phyloP scores from a whole-genome alignment of 495 filamentous ascomycete species.

The Glutinoglossum americanum region DNA sequence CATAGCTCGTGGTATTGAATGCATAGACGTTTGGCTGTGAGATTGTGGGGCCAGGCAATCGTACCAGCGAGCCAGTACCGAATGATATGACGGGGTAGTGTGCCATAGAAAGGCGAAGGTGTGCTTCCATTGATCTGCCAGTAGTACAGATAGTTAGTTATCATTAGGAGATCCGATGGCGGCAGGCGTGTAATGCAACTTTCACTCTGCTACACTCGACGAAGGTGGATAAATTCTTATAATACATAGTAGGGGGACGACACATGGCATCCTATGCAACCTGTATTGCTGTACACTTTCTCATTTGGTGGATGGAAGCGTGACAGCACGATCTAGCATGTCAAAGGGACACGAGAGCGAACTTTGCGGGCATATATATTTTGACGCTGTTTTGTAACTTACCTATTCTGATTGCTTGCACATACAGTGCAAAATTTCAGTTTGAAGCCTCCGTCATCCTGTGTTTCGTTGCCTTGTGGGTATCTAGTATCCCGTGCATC shows the following conservation, averaged over 20 bases:
- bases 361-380: background rate
- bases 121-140: constrained; percentile 81
- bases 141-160: background rate
- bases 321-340: background rate
- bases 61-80: constrained; percentile 86
- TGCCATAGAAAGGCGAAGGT: constrained; percentile 66
- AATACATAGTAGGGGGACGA: background rate
- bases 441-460: constrained; percentile 31
- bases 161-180: background rate
- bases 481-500: background rate
- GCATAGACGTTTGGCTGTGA: constrained; percentile 88
- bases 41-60: constrained; percentile 79
- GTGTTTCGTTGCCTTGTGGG: background rate
- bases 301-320: background rate
- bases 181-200: background rate
- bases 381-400: constrained; percentile 10
- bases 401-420: constrained; percentile 91
- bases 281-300: background rate
- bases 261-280: background rate
- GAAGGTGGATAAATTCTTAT: background rate
- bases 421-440: constrained; percentile 97
- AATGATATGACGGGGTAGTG: constrained; percentile 94
- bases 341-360: background rate
- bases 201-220: background rate
- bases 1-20: constrained; percentile 90